Conservation (phyloP, 192 early-diverging fungal genomes). For the Coemansia sp. region DNA sequence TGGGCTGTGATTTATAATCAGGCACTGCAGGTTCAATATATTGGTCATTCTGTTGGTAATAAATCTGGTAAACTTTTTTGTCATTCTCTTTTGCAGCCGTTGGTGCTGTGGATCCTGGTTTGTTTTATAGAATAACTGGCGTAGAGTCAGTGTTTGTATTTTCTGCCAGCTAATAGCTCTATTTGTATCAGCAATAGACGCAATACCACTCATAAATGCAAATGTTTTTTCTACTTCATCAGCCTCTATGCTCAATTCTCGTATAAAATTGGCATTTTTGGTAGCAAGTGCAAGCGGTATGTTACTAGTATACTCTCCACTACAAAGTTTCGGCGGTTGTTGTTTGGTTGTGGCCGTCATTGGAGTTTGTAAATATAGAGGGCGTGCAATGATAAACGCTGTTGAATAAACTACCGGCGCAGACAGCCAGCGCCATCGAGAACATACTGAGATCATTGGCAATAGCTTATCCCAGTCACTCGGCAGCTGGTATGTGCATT, state of each 20-base stretch:
- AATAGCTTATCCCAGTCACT: conserved; percentile 7
- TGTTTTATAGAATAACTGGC: conserved; percentile 2
- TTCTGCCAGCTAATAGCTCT: conserved; percentile 1
- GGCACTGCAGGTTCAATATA: neutral
- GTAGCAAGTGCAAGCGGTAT: neutral
- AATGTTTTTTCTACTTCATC: neutral
- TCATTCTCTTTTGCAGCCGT: neutral
- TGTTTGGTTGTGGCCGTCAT: neutral
- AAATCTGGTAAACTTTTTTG: neutral
- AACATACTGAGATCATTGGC: conserved; percentile 1
- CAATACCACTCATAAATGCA: neutral
- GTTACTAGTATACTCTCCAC: neutral
- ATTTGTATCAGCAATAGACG: neutral
- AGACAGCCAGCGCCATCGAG: conserved; percentile 6
- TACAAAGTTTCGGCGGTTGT: neutral
- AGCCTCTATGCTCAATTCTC: conserved; percentile 5
- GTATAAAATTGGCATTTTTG: neutral
- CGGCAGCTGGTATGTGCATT: neutral
- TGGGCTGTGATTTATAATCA: conserved; percentile 2
- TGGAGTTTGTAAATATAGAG: neutral
- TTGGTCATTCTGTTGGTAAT: conserved; percentile 3
- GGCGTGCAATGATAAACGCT: conserved; percentile 6
- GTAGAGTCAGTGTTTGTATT: conserved; percentile 6
- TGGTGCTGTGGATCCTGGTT: too few relatives aligned
- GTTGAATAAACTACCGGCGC: conserved; percentile 5